These are phyloP conservation scores for Cercophora newfieldiana DNA, from an alignment of 495 filamentous ascomycete species.

Conservation along the genomic window DNA sequence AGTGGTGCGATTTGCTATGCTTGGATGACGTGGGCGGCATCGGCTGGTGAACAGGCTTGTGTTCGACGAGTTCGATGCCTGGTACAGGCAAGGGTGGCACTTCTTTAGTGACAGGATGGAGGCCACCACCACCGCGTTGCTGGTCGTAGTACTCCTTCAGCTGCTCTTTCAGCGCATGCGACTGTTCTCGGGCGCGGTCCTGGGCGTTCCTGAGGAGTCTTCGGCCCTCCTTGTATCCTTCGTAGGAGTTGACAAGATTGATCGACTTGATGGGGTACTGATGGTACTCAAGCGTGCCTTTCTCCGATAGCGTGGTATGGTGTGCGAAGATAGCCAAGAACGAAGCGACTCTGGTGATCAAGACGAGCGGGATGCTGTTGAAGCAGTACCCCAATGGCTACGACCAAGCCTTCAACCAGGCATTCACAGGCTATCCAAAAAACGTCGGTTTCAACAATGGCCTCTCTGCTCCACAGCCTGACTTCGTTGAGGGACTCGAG, in stretches of 20 bases:
- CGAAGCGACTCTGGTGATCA: conserved; percentile 5
- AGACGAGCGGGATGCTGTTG: background rate
- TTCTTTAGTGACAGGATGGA: too few relatives aligned
- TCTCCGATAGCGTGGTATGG: conserved; percentile 24
- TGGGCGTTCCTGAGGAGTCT: conserved; percentile 28
- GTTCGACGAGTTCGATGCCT: conserved; percentile 25
- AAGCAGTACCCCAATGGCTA: conserved; percentile 14
- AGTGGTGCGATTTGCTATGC: too few relatives aligned
- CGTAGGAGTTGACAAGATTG: conserved; percentile 24
- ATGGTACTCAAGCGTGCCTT: conserved; percentile 31
- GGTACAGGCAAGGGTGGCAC: conserved; percentile 25
- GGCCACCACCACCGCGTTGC: too few relatives aligned
- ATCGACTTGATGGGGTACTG: conserved; percentile 28
- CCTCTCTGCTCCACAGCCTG: conserved; percentile 10
- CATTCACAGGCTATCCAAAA: conserved; percentile 25
- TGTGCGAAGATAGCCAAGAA: conserved; percentile 25
- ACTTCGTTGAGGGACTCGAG: conserved; percentile 24
- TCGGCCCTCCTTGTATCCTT: conserved; percentile 25
- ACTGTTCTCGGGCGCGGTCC: conserved; percentile 28
- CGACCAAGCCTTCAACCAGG: conserved; percentile 17
- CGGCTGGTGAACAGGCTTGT: conserved; percentile 18
- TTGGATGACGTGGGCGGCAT: background rate
- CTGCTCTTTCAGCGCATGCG: conserved; percentile 13
- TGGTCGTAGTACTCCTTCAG: background rate
- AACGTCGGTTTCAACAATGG: conserved; percentile 27